These are phyloP conservation scores for Argentina anserina DNA, from an alignment of 306 rosid genomes.

Conservation along the genomic window DNA sequence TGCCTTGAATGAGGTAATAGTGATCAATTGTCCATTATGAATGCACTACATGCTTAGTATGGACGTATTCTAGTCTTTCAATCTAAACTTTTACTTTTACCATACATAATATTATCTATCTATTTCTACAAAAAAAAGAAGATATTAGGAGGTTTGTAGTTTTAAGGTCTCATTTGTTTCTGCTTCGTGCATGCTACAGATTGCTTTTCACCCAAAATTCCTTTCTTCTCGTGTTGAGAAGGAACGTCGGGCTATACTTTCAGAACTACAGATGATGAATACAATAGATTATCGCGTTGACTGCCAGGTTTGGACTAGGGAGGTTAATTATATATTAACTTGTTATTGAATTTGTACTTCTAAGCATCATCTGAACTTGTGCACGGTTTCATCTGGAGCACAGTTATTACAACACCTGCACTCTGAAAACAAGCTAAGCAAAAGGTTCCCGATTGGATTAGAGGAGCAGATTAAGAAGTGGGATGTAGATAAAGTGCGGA, in stretches of 20 bases:
- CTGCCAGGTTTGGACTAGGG: conserved; percentile 75
- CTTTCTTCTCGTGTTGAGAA: conserved; percentile 97
- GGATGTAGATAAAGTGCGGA: conserved; percentile 96
- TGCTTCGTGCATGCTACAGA: conserved; percentile 53
- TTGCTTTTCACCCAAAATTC: conserved; percentile 93
- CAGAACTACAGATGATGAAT: conserved; percentile 99
- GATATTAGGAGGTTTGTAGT: conserved; percentile 19
- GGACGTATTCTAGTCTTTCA: neutral
- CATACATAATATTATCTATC: conserved; percentile 7
- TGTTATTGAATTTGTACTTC: conserved; percentile 22
- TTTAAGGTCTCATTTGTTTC: conserved; percentile 22
- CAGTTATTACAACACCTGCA: conserved; percentile 96
- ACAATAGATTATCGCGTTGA: conserved; percentile 97
- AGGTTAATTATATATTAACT: conserved; percentile 22
- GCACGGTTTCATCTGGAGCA: conserved; percentile 23
- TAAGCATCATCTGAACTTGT: conserved; percentile 20
- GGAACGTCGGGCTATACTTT: conserved; percentile 94
- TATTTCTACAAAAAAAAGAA: neutral
- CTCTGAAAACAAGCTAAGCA: conserved; percentile 99
- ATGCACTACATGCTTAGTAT: no score
- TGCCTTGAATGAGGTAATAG: conserved; percentile 87
- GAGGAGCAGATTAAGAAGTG: conserved; percentile 98
- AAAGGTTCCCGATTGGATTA: conserved; percentile 95
- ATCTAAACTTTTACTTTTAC: no score
- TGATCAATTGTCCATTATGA: conserved; percentile 14